Percentiles rank a stretch among this genome's conserved stretches.
phyloP scores from a whole-genome alignment of 805 yeast genomes.

The Candida silvatica region DNA sequence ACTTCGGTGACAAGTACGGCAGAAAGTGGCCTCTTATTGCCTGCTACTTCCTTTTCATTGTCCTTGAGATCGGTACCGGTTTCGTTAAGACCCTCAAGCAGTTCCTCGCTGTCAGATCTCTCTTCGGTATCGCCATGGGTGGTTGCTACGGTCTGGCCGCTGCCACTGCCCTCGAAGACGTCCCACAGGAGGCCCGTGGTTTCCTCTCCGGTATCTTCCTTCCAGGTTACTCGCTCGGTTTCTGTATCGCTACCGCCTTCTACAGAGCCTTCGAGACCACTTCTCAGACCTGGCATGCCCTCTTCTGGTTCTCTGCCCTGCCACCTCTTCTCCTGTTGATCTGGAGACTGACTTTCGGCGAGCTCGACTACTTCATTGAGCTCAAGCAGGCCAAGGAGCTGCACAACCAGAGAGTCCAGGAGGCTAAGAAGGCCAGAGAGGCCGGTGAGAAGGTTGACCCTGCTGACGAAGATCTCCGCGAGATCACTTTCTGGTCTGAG shows the following conservation, averaged over 20 bases:
- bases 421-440: conserved; percentile 3
- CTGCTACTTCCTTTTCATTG: conserved; percentile 31
- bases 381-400: conserved; percentile 19
- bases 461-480: conserved; percentile 6
- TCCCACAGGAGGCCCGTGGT: conserved; percentile 36
- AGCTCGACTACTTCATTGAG: conserved; percentile 43
- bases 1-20: conserved; percentile 40
- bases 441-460: conserved; percentile 1
- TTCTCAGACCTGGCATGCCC: conserved; percentile 57
- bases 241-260: conserved; percentile 45
- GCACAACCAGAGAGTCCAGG: conserved; percentile 12
- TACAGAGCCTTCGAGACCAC: conserved; percentile 43
- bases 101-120: conserved; percentile 44
- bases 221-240: conserved; percentile 61
- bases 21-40: conserved; percentile 40
- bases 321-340: conserved; percentile 49
- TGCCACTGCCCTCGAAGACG: conserved; percentile 35
- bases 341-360: conserved; percentile 54
- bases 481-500: conserved; percentile 9
- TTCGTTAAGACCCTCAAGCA: conserved; percentile 39
- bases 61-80: conserved; percentile 45
- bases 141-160: conserved; percentile 35
- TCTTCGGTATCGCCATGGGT: conserved; percentile 48
- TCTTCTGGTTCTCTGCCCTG: conserved; percentile 70
- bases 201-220: conserved; percentile 53